Percentiles rank a stretch among this genome's conserved stretches.
phyloP scores from a whole-genome alignment of 2,329 filamentous ascomycete genomes.

The Neophaeococcomyces aloes region DNA sequence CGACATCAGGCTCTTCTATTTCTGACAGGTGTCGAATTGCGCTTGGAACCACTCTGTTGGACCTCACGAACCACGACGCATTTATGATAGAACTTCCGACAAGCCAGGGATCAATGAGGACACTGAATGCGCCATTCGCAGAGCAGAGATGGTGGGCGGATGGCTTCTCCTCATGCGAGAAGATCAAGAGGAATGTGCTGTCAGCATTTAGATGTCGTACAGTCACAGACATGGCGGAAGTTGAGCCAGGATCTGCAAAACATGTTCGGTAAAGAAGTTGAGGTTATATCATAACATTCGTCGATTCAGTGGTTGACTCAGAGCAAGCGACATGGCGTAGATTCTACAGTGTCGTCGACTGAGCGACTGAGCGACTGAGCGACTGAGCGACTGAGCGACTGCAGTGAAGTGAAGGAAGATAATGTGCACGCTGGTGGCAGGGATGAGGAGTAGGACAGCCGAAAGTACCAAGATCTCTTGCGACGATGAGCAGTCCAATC shows the following conservation, averaged over 20 bases:
- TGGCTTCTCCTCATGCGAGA: conserved; percentile 18
- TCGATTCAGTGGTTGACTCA: too few species aligned
- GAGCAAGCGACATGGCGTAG: too few species aligned
- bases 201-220: conserved; percentile 25
- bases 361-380: too few species aligned
- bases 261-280: too few species aligned
- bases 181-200: conserved; percentile 26
- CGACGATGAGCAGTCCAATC: too few species aligned
- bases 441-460: too few species aligned
- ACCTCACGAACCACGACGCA: conserved; percentile 51
- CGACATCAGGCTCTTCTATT: conserved; percentile 44
- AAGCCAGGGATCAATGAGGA: conserved; percentile 65
- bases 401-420: too few species aligned
- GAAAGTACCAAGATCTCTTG: too few species aligned
- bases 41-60: conserved; percentile 44
- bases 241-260: background rate
- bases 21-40: conserved; percentile 49
- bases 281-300: too few species aligned
- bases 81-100: conserved; percentile 50
- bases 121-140: conserved; percentile 39
- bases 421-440: too few species aligned
- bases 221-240: conserved; percentile 16
- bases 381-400: too few species aligned
- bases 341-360: too few species aligned
- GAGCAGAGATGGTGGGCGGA: conserved; percentile 9